Base-by-base conservation (phyloP, 2,329 filamentous ascomycete species). In the Chaetomiaceae sp. region DNA sequence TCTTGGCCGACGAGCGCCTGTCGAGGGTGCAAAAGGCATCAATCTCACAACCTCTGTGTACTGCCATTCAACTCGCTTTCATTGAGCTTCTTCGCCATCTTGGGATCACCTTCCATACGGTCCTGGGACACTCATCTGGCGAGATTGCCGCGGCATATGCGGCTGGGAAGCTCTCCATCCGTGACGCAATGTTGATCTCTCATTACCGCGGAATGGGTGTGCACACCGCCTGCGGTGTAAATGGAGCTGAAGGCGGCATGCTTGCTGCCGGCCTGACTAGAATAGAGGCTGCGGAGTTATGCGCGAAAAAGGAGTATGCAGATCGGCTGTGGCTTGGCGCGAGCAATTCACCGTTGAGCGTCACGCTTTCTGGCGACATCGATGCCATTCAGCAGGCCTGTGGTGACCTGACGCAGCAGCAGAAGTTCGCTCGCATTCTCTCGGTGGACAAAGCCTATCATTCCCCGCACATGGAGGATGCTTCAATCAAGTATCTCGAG, bases 21-120 rank as follows among this genome's bases (percentile, higher is more conserved):
- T 72, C 70, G 5, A 56, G 61, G 3, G 59, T 77, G 0, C 36
- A 69, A 8, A 59, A 68, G 16, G 70, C 75, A 0, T 67, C 69
- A 3, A 57, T 79, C 20, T 71, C 74, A 0, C 79, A 82, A 56
- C 75, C 79, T 0, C 60, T 79, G 1, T 80, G 74, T 47, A 81
- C 78, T 0, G 77, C 78, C 0, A 37, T 83, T 1, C 80, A 82
- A 57, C 67, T 82, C 2, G 77, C 66, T 0, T 58, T 69, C 0
- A 60, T 68, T 0, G 61, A 69, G 29, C 54, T 69, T 5, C 57
- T 69, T 3, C 46, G 44, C 10, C 57, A 57, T 14, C 45, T 68
- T 7, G 65, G 62, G 1, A 51, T 69, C 4, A 37, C 21, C 2
- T 67, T 69, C 36, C 48, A 58, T 42, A 63, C 64, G 4, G 68